These are phyloP conservation scores for Ophiostoma triangulosporum DNA, from an alignment of 2,329 filamentous ascomycete genomes.

Conservation along the genomic window DNA sequence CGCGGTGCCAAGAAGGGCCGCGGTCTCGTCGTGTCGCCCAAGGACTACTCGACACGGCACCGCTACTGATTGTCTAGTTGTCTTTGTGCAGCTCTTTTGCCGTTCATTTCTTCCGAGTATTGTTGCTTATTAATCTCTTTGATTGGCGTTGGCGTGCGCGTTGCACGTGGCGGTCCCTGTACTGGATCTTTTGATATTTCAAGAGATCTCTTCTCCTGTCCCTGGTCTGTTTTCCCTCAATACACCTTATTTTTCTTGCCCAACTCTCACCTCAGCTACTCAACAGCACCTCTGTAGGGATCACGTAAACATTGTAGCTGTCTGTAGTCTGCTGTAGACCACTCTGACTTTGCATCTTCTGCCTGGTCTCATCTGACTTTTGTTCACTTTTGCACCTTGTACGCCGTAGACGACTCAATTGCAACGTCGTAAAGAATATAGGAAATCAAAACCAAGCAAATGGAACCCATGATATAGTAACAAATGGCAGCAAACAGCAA, in stretches of 20 bases:
- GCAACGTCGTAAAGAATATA: background rate
- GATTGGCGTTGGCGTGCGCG: background rate
- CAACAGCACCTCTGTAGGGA: background rate
- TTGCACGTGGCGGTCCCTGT: background rate
- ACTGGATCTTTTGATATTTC: background rate
- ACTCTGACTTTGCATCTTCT: background rate
- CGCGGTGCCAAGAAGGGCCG: slow-evolving; percentile 96
- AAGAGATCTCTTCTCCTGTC: background rate
- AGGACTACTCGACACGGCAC: slow-evolving; percentile 60
- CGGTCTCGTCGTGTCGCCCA: slow-evolving; percentile 91
- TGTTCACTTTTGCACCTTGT: background rate
- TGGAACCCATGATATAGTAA: slow-evolving; percentile 2
- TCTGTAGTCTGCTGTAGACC: background rate
- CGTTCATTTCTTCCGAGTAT: background rate
- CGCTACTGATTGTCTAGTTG: slow-evolving; percentile 39
- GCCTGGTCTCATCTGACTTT: background rate
- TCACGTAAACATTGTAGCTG: background rate
- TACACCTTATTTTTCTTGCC: background rate
- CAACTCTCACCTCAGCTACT: background rate
- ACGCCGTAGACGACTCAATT: background rate
- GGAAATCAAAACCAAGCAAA: background rate
- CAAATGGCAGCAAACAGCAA: slow-evolving; percentile 1
- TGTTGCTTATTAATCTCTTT: background rate
- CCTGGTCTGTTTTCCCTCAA: background rate
- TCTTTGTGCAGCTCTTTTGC: too few relatives aligned